Percentiles rank a stretch among this genome's conserved stretches.
phyloP scores from a whole-genome alignment of 2,329 filamentous ascomycete species.

The Alternaria sp. region DNA sequence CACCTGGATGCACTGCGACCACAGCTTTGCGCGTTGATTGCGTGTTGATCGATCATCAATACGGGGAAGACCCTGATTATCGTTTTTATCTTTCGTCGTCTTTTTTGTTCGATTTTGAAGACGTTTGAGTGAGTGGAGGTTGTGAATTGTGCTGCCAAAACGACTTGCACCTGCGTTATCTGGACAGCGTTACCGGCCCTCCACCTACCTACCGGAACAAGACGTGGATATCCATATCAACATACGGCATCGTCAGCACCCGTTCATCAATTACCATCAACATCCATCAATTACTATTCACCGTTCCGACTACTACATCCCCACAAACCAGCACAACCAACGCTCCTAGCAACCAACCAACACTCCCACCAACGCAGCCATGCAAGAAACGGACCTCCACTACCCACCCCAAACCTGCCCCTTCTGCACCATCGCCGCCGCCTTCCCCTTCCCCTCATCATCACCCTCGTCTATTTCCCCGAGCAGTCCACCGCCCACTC shows the following conservation, averaged over 20 bases:
- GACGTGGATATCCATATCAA: not conserved
- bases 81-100: not conserved
- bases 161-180: not conserved
- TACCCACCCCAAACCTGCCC: slow-evolving; percentile 58
- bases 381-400: slow-evolving; percentile 42
- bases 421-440: slow-evolving; percentile 64
- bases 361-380: slow-evolving; percentile 4
- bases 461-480: not conserved
- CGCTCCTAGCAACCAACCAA: not conserved
- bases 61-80: not conserved
- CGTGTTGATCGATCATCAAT: not conserved
- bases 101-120: not conserved
- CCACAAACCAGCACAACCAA: not conserved
- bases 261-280: not conserved
- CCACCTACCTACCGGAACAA: not conserved
- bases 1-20: slow-evolving; percentile 1
- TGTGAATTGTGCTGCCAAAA: not conserved
- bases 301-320: not conserved
- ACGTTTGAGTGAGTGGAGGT: not conserved
- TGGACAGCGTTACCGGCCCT: not conserved
- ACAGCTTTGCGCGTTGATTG: not conserved
- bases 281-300: not conserved
- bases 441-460: slow-evolving; percentile 50
- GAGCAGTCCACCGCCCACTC: not conserved
- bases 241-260: not conserved